Evolutionary conservation across 2,329 filamentous ascomycete species (phyloP), one percentile per base, ranked within the genome.

Genomic region (Lachnum nothofagi): DNA sequence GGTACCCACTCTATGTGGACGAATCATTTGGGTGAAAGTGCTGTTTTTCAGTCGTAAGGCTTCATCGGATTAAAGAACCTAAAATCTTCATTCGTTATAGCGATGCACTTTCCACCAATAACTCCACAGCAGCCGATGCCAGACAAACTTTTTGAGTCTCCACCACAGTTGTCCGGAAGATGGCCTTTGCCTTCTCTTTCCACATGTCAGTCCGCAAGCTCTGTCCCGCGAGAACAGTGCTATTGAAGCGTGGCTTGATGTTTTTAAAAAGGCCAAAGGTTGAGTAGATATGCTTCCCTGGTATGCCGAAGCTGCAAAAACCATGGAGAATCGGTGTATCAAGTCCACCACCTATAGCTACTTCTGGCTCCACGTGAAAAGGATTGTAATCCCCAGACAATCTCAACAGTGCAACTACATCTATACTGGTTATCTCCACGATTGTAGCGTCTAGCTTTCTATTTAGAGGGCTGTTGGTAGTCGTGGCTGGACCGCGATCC

Each of bases 271-370:
- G 71, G 10, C 91, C 91, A 63, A 82, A 96, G 55, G 75, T 84
- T 70, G 88, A 80, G 67, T 89, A 84, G 40, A 96, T 82, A 57
- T 91, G 88, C 78, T 94, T 95, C 60, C 85, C 87, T 23, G 86
- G 83, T 57, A 95, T 80, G 60, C 91, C 91, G 63, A 96, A 90
- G 66, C 82, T 91, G 79, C 88, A 95, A 37, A 96, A 80, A 20
- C 91, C 91, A 74, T 96, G 91, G 48, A 96, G 76, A 65, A 96
- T 96, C 16, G 91, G 91, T 39, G 75, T 80, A 72, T 91, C 85
- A 81, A 96, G 96, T 52, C 91, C 91, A 53, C 90, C 91, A 60
- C 91, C 83, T 75, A 91, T 91, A 74, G 86, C 12, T 29, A 12
- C 25, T 6, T 6, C 12, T 6, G 25, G 12, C 6, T 29, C 25